These are phyloP conservation scores for Monosporascus ibericus DNA, from an alignment of 2,329 filamentous ascomycete genomes.

Conservation along the genomic window DNA sequence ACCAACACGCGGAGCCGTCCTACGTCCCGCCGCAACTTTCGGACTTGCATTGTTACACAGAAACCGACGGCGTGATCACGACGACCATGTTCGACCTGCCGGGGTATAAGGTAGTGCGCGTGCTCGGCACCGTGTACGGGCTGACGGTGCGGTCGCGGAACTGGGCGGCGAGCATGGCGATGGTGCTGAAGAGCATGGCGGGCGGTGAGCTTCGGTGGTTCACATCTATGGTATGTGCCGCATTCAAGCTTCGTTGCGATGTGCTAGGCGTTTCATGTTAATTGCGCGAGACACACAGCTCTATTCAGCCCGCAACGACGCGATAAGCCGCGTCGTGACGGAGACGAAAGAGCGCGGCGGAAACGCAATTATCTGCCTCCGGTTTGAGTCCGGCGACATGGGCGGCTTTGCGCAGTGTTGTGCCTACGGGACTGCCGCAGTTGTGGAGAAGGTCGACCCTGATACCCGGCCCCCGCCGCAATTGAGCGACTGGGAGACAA, in stretches of 20 bases:
- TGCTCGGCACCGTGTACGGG: constrained; percentile 54
- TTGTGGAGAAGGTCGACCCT: constrained; percentile 49
- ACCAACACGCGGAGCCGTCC: constrained; percentile 14
- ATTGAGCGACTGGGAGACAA: constrained; percentile 1
- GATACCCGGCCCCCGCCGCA: constrained; percentile 12
- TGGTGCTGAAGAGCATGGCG: constrained; percentile 49
- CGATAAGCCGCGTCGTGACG: constrained; percentile 47
- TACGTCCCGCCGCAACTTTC: constrained; percentile 34
- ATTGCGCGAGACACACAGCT: constrained; percentile 25
- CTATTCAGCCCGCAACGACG: constrained; percentile 53
- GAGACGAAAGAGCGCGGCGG: constrained; percentile 53
- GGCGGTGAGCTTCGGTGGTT: constrained; percentile 56
- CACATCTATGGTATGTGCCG: constrained; percentile 40
- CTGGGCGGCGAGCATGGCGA: constrained; percentile 48
- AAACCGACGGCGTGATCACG: constrained; percentile 56
- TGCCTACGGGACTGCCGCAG: constrained; percentile 53
- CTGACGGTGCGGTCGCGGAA: constrained; percentile 53
- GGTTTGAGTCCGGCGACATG: constrained; percentile 52
- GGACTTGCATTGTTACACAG: constrained; percentile 53
- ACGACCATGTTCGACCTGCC: constrained; percentile 60
- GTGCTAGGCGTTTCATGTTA: too few species aligned
- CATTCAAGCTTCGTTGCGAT: too few species aligned
- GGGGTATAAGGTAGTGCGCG: constrained; percentile 50
- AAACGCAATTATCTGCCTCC: constrained; percentile 53
- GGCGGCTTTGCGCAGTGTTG: constrained; percentile 52